A percentile compares a stretch with the other conserved stretches of the same genome.
Evolutionary conservation across 2,329 filamentous ascomycete species (phyloP).

Genomic region (Trichoderma sp.): DNA sequence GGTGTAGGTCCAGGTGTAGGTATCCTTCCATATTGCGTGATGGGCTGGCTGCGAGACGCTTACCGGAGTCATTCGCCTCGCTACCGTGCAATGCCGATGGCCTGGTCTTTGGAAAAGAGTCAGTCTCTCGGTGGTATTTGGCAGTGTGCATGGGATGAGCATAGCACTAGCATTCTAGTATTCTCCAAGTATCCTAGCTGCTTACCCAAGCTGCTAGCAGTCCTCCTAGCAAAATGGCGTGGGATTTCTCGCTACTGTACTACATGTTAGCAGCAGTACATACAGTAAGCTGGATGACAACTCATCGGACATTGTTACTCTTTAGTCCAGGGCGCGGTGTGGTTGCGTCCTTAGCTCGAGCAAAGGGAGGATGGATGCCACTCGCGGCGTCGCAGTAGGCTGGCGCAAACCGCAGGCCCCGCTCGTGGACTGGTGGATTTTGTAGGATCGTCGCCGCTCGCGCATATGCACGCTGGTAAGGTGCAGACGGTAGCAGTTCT

Average conservation of each 20-base stretch:
- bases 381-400: neutral
- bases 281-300: slow-evolving; percentile 3
- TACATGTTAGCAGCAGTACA: neutral
- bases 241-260: slow-evolving; percentile 4
- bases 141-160: slow-evolving; percentile 15
- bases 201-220: slow-evolving; percentile 5
- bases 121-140: neutral
- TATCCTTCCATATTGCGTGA: neutral
- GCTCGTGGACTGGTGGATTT: slow-evolving; percentile 11
- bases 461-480: neutral
- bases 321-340: neutral
- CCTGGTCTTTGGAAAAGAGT: neutral
- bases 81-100: neutral
- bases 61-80: neutral
- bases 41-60: neutral
- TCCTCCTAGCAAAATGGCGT: neutral
- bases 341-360: slow-evolving; percentile 3
- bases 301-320: slow-evolving; percentile 13
- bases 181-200: slow-evolving; percentile 6
- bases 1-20: too few relatives aligned
- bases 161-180: slow-evolving; percentile 11
- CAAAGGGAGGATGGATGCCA: neutral
- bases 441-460: slow-evolving; percentile 7
- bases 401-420: slow-evolving; percentile 7
- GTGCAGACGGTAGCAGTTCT: neutral